These are phyloP conservation scores for Talaromyces sp. DNA, from an alignment of 2,329 filamentous ascomycete species.

Conservation along the genomic window DNA sequence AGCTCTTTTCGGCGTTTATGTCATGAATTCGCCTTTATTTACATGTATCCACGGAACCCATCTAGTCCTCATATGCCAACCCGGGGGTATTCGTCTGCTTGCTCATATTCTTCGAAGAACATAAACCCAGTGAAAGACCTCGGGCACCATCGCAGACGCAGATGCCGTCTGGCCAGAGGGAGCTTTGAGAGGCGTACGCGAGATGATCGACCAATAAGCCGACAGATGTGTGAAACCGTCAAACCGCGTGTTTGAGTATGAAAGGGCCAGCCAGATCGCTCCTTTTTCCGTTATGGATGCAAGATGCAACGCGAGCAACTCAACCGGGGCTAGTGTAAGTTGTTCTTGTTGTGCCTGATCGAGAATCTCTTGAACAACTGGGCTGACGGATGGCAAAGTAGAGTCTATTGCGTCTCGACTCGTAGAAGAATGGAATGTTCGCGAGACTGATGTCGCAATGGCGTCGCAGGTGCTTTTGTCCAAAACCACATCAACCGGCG, in stretches of 20 bases:
- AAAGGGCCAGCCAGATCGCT: slow-evolving; percentile 28
- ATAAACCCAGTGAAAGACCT: slow-evolving; percentile 35
- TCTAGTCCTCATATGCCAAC: background rate
- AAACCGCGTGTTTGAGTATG: slow-evolving; percentile 31
- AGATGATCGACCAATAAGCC: slow-evolving; percentile 24
- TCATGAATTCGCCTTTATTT: background rate
- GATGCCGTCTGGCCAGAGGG: slow-evolving; percentile 23
- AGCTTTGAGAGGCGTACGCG: slow-evolving; percentile 27
- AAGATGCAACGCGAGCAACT: slow-evolving; percentile 31
- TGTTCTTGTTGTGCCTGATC: slow-evolving; percentile 3
- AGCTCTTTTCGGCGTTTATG: background rate
- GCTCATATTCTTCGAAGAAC: slow-evolving; percentile 17
- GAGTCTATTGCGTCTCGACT: background rate
- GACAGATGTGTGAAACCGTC: slow-evolving; percentile 21
- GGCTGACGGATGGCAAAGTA: background rate
- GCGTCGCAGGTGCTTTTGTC: slow-evolving; percentile 37
- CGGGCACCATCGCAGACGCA: slow-evolving; percentile 25
- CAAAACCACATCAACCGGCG: slow-evolving; percentile 29
- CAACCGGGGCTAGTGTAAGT: slow-evolving; percentile 26
- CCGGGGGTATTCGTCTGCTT: background rate
- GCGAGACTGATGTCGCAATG: slow-evolving; percentile 26
- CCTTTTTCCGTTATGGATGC: slow-evolving; percentile 24
- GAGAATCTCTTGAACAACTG: background rate
- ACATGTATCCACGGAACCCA: background rate
- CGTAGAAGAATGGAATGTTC: slow-evolving; percentile 10